These are phyloP conservation scores for Diaporthe vexans DNA, from an alignment of 2,329 filamentous ascomycete genomes.

Conservation along the genomic window DNA sequence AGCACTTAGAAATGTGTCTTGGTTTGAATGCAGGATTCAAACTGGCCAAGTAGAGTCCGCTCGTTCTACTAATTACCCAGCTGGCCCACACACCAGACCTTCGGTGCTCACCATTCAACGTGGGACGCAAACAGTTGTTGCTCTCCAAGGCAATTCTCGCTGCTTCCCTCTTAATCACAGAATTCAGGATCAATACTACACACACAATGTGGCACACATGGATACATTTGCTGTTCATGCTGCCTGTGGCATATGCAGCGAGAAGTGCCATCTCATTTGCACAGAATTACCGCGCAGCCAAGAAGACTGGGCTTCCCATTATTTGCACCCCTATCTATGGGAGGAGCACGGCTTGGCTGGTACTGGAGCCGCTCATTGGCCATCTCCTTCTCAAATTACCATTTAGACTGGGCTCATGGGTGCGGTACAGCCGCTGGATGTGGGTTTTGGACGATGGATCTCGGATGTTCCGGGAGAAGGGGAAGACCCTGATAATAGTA, in stretches of 20 bases:
- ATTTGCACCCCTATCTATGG: slow-evolving; percentile 12
- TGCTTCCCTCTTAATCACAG: too few relatives aligned
- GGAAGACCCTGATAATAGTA: slow-evolving; percentile 1
- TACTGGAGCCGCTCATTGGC: not conserved
- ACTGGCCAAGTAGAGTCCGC: too few relatives aligned
- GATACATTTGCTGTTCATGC: not conserved
- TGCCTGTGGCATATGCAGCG: not conserved
- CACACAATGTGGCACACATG: not conserved
- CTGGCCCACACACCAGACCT: too few relatives aligned
- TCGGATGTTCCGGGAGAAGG: not conserved
- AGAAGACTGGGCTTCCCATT: slow-evolving; percentile 1
- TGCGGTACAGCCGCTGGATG: slow-evolving; percentile 5
- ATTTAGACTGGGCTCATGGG: slow-evolving; percentile 21
- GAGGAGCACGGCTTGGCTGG: not conserved
- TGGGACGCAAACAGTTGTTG: too few relatives aligned
- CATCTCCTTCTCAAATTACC: not conserved
- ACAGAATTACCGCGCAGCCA: not conserved
- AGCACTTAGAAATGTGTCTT: too few relatives aligned
- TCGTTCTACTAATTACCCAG: too few relatives aligned
- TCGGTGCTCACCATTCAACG: too few relatives aligned
- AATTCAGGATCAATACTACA: too few relatives aligned
- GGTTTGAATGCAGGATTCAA: too few relatives aligned
- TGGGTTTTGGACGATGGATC: slow-evolving; percentile 5
- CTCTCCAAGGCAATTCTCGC: too few relatives aligned
- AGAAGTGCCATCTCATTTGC: not conserved